Evolutionary conservation across 2,329 filamentous ascomycete genomes (phyloP), one percentile per base, ranked within the genome.

Genomic region (Amphichorda felina): DNA sequence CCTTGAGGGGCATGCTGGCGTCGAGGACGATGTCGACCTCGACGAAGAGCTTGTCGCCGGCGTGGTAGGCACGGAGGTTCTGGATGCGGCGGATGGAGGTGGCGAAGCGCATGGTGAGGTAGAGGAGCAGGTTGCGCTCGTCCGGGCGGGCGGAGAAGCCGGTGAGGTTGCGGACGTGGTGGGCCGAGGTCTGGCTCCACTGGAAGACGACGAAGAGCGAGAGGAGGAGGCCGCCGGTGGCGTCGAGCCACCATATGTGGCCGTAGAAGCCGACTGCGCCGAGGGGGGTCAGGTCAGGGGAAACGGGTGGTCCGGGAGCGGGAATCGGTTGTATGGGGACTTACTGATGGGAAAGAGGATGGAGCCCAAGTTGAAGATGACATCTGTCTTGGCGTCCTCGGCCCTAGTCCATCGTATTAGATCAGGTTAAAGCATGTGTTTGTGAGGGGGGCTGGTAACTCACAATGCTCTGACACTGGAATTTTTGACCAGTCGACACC

Each of bases 21-120:
- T 87, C 83, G 29, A 93, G 69, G 24, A 93, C 82, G 43, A 91
- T 82, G 54, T 93, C 85, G 9, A 89, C 83, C 50, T 72, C 68
- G 18, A 89, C 82, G 43, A 85, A 87, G 39, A 91, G 68, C 63
- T 87, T 88, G 54, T 91, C 85, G 18, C 85, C 85, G 0, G 79
- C 78, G 49, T 93, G 85, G 53, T 91, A 93, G 2, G 85, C 85
- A 45, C 87, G 79, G 38, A 91, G 61, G 22, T 85, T 85, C 53
- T 91, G 85, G 41, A 93, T 91, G 52, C 85, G 79, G 50, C 75
- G 77, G 50, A 95, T 93, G 10, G 82, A 82, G 45, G 82, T 85
- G 31, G 87, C 87, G 52, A 94, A 94, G 15, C 88, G 81, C 82
- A 94, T 94, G 2, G 87, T 91, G 45, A 94, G 71, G 59, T 95